Evolutionary conservation across 2,329 filamentous ascomycete genomes (phyloP).

Genomic region (Aspergillus felis): DNA sequence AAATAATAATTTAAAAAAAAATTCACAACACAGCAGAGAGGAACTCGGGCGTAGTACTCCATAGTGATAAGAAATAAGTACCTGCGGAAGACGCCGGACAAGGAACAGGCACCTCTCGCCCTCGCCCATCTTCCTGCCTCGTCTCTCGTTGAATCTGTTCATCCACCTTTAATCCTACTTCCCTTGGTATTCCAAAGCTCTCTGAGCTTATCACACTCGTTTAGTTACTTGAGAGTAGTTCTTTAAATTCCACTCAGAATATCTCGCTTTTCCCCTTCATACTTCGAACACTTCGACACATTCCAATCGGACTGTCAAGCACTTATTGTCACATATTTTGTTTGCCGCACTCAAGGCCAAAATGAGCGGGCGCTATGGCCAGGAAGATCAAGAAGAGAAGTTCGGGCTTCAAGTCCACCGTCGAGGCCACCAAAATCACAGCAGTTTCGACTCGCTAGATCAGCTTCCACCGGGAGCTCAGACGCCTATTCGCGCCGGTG

Average conservation of each 20-base stretch:
- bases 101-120: constrained; percentile 1
- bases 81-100: background rate
- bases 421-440: constrained; percentile 9
- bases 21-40: background rate
- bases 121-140: constrained; percentile 3
- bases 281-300: background rate
- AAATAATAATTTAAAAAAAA: background rate
- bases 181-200: background rate
- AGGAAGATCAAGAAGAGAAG: constrained; percentile 25
- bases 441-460: constrained; percentile 18
- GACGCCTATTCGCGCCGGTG: constrained; percentile 20
- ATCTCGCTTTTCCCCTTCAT: background rate
- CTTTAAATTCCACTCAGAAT: background rate
- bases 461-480: constrained; percentile 14
- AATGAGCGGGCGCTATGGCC: constrained; percentile 14
- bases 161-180: background rate
- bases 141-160: background rate
- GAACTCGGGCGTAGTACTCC: background rate
- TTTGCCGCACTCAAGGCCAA: background rate
- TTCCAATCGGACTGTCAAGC: too few relatives aligned
- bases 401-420: constrained; percentile 20
- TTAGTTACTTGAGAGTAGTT: background rate
- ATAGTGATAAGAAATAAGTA: background rate
- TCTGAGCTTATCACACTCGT: background rate
- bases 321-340: too few relatives aligned